A percentile compares a stretch with the other conserved stretches of the same genome.
phyloP scores from a whole-genome alignment of 2,329 filamentous ascomycete species.

The Sphaerulina vaccinii region DNA sequence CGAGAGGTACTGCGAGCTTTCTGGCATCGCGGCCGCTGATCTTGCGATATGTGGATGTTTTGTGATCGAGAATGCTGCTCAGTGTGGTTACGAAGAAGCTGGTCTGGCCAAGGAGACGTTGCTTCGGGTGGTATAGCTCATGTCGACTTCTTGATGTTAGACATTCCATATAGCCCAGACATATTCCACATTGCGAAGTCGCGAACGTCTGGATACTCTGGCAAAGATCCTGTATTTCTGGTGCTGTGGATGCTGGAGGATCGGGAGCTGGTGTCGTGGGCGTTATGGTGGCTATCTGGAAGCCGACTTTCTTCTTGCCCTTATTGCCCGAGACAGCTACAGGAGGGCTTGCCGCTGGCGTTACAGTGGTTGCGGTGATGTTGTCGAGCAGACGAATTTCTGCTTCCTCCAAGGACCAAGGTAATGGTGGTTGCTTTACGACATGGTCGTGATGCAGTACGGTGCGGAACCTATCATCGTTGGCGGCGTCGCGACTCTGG shows the following conservation, averaged over 20 bases:
- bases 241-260: not conserved
- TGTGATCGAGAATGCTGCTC: conserved; percentile 5
- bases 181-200: conserved; percentile 10
- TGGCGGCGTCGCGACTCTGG: not conserved
- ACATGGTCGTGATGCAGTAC: conserved; percentile 8
- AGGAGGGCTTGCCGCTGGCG: not conserved
- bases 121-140: conserved; percentile 13
- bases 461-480: conserved; percentile 6
- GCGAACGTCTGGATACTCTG: not conserved
- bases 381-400: conserved; percentile 4
- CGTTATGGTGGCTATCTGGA: not conserved
- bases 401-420: conserved; percentile 9
- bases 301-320: not conserved
- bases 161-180: conserved; percentile 14
- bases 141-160: conserved; percentile 13
- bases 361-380: too few relatives aligned
- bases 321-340: not conserved
- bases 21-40: not conserved
- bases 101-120: conserved; percentile 6
- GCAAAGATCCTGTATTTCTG: conserved; percentile 18
- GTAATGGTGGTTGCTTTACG: not conserved
- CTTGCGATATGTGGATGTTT: not conserved
- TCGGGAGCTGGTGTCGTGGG: not conserved
- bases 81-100: not conserved
- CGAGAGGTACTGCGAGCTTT: conserved; percentile 14